Percentiles rank a stretch among this genome's conserved stretches.
Conservation (phyloP, 1,139 yeast genomes). For the Wickerhamomyces sp. region DNA sequence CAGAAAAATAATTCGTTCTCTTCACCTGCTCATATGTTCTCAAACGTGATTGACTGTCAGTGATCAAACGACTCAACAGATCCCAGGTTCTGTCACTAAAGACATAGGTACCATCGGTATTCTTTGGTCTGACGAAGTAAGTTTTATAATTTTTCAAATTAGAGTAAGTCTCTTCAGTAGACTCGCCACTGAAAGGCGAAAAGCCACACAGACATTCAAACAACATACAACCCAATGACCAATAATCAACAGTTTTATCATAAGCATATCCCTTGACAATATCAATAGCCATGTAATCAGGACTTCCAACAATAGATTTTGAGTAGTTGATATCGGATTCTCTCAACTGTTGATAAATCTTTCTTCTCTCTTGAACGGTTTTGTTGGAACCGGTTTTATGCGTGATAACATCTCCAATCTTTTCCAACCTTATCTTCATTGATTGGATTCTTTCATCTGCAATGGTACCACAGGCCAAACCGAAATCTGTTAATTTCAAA, state of each 20-base stretch:
- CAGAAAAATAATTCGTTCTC: constrained; percentile 75
- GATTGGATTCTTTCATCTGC: constrained; percentile 91
- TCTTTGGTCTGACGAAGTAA: constrained; percentile 82
- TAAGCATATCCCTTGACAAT: constrained; percentile 83
- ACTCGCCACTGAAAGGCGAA: constrained; percentile 94
- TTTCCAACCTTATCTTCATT: constrained; percentile 80
- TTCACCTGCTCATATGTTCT: constrained; percentile 77
- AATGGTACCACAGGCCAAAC: constrained; percentile 94
- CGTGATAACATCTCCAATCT: constrained; percentile 61
- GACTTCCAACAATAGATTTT: constrained; percentile 94
- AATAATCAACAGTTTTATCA: constrained; percentile 95
- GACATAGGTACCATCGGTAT: constrained; percentile 85
- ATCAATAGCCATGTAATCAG: constrained; percentile 98
- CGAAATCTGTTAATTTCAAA: constrained; percentile 94
- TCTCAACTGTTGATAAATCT: constrained; percentile 73
- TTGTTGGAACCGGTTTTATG: constrained; percentile 53
- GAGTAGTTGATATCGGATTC: constrained; percentile 70
- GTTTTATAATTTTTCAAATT: constrained; percentile 92
- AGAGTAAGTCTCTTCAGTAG: constrained; percentile 91
- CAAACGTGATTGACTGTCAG: constrained; percentile 72
- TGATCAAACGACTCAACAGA: constrained; percentile 69
- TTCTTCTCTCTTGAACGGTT: constrained; percentile 83
- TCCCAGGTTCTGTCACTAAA: constrained; percentile 98
- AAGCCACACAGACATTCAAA: constrained; percentile 92
- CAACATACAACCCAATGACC: constrained; percentile 96